Evolutionary conservation across 2,329 filamentous ascomycete genomes (phyloP).

Genomic region (Ramularia collo-cygni): DNA sequence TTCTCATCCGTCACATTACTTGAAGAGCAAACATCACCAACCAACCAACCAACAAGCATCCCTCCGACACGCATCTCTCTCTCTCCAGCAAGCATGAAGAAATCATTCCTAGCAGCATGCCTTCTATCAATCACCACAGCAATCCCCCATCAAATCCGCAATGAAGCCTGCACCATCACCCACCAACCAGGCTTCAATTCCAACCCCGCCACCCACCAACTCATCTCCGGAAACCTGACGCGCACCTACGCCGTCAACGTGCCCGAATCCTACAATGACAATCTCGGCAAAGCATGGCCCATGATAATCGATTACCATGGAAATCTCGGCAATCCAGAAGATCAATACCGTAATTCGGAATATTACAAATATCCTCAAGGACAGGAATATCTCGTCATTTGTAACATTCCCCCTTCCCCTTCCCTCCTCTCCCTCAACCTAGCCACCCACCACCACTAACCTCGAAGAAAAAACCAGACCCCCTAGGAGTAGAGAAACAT

Average conservation of each 20-base stretch:
- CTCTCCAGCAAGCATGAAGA: no score
- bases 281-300: conserved; percentile 14
- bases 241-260: conserved; percentile 23
- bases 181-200: conserved; percentile 16
- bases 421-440: no score
- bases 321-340: conserved; percentile 30
- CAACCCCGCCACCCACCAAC: conserved; percentile 10
- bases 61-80: no score
- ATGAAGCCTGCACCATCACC: no score
- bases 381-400: conserved; percentile 40
- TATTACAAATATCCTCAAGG: conserved; percentile 42
- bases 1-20: no score
- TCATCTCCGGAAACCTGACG: conserved; percentile 14
- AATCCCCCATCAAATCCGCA: no score
- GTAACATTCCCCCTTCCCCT: no score
- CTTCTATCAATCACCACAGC: no score
- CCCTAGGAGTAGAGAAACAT: conserved; percentile 32
- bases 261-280: conserved; percentile 19
- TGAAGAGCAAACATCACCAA: no score
- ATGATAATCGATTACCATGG: conserved; percentile 46
- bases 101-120: no score
- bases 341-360: conserved; percentile 38
- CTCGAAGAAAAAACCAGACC: conserved; percentile 23
- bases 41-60: no score
- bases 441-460: no score